Conservation (phyloP, 192 early-diverging fungal genomes). For the Spizellomyces punctatus region DNA sequence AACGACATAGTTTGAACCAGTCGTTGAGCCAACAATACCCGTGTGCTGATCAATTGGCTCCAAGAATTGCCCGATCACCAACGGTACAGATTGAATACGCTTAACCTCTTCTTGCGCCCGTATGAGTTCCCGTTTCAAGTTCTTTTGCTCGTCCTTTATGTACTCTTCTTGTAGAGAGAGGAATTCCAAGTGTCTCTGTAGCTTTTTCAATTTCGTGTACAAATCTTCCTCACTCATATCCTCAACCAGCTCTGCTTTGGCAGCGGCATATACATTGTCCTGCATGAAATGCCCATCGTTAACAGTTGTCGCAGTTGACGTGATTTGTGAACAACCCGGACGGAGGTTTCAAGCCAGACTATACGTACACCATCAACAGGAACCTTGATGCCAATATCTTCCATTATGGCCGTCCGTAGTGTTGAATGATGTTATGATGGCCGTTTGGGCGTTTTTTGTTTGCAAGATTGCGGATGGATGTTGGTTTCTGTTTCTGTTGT, state of each 20-base stretch:
- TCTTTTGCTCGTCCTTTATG: conserved; percentile 98
- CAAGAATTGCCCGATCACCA: conserved; percentile 98
- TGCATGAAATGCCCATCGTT: neutral
- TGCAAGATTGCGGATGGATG: too few relatives aligned
- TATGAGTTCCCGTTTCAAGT: conserved; percentile 91
- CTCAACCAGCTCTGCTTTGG: conserved; percentile 43
- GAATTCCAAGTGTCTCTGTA: conserved; percentile 93
- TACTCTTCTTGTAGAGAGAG: conserved; percentile 97
- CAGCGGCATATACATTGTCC: conserved; percentile 34
- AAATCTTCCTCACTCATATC: conserved; percentile 80
- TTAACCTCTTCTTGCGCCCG: conserved; percentile 98
- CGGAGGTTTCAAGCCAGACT: neutral
- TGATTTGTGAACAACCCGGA: neutral
- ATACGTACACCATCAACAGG: conserved; percentile 28
- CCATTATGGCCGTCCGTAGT: conserved; percentile 11
- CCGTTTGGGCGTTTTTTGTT: too few relatives aligned
- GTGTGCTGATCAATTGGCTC: conserved; percentile 96
- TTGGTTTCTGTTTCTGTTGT: too few relatives aligned
- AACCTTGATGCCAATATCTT: conserved; percentile 27
- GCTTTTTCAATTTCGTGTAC: conserved; percentile 92
- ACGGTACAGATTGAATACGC: conserved; percentile 95
- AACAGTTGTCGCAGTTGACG: neutral
- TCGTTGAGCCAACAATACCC: conserved; percentile 92
- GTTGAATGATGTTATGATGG: too few relatives aligned
- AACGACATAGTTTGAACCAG: conserved; percentile 88